phyloP scores from a whole-genome alignment of 176 grass and related monocot genomes.

The Eleusine indica region DNA sequence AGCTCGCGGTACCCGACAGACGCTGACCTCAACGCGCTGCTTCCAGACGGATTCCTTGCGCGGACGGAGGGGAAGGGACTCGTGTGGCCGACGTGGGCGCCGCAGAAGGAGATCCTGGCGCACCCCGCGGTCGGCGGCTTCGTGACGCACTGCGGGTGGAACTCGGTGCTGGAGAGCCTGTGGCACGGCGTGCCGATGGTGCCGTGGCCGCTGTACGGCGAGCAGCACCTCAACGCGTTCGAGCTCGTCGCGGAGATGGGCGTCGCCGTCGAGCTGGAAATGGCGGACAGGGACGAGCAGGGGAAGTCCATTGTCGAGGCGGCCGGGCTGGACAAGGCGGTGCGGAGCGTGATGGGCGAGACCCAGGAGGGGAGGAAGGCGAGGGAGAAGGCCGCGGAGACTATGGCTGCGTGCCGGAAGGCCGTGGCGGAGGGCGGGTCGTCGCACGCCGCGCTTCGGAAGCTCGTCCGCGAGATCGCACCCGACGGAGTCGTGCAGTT shows the following conservation, averaged over 20 bases:
- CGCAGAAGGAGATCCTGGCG: slow-evolving; percentile 47
- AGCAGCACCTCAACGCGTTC: slow-evolving; percentile 66
- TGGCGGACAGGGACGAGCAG: slow-evolving; percentile 1
- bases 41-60: slow-evolving; percentile 36
- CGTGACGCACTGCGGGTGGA: slow-evolving; percentile 38
- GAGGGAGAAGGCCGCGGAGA: slow-evolving; percentile 34
- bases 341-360: slow-evolving; percentile 41
- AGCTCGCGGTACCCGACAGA: not conserved
- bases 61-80: slow-evolving; percentile 20
- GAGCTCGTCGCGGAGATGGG: slow-evolving; percentile 33
- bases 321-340: slow-evolving; percentile 33
- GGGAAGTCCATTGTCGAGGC: slow-evolving; percentile 20
- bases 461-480: slow-evolving; percentile 1
- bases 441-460: slow-evolving; percentile 9
- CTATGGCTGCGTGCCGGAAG: slow-evolving; percentile 34
- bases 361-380: slow-evolving; percentile 28
- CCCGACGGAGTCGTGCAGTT: not conserved
- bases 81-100: slow-evolving; percentile 51
- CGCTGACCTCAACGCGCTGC: slow-evolving; percentile 21
- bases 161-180: slow-evolving; percentile 31
- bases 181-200: slow-evolving; percentile 49
- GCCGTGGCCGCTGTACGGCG: slow-evolving; percentile 49
- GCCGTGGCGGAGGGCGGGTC: slow-evolving; percentile 38
- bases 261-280: slow-evolving; percentile 39
- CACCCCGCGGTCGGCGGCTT: slow-evolving; percentile 49